phyloP scores from a whole-genome alignment of 2,329 filamentous ascomycete species.

The Botryotinia calthae region DNA sequence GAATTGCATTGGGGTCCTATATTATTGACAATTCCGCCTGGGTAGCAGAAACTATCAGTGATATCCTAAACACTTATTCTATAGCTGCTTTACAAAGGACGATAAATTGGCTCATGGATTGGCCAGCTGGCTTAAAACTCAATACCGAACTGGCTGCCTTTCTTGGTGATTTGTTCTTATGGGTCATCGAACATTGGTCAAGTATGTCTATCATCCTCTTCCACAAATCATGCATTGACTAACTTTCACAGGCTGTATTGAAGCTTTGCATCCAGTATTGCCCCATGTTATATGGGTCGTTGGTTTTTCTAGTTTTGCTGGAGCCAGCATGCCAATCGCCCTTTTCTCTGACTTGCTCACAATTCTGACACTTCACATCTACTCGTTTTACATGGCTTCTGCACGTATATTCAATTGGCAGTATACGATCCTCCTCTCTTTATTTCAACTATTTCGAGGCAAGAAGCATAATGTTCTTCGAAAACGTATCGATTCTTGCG shows the following conservation, averaged over 20 bases:
- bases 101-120: slow-evolving; percentile 94
- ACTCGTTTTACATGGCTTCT: slow-evolving; percentile 95
- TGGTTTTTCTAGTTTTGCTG: slow-evolving; percentile 90
- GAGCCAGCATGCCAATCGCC: slow-evolving; percentile 94
- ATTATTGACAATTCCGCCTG: slow-evolving; percentile 91
- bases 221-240: background rate
- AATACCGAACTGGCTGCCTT: slow-evolving; percentile 94
- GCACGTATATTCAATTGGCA: slow-evolving; percentile 99
- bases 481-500: slow-evolving; percentile 97
- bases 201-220: slow-evolving; percentile 50
- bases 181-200: slow-evolving; percentile 98
- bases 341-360: slow-evolving; percentile 93
- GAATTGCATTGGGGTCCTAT: slow-evolving; percentile 92
- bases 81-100: slow-evolving; percentile 84
- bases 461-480: slow-evolving; percentile 97
- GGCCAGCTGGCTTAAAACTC: slow-evolving; percentile 90
- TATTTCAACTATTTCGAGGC: slow-evolving; percentile 98
- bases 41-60: slow-evolving; percentile 77
- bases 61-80: slow-evolving; percentile 75
- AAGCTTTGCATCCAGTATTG: slow-evolving; percentile 73
- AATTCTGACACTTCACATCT: slow-evolving; percentile 89
- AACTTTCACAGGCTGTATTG: slow-evolving; percentile 61
- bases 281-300: slow-evolving; percentile 88
- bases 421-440: slow-evolving; percentile 88
- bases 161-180: slow-evolving; percentile 90